phyloP scores from a whole-genome alignment of 805 yeast genomes.

The Priceomyces carsonii region DNA sequence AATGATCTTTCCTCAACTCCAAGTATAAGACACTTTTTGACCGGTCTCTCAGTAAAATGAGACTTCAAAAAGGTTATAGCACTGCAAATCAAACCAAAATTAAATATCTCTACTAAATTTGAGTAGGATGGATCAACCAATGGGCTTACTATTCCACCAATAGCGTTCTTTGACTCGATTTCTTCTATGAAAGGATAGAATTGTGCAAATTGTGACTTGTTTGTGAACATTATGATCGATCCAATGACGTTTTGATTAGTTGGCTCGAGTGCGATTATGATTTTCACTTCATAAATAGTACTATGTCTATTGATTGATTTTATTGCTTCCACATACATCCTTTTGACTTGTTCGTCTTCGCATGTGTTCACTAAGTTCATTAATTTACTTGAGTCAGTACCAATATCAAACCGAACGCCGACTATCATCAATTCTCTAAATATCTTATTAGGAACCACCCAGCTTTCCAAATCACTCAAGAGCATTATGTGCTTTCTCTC shows the following conservation, averaged over 20 bases:
- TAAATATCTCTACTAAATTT: constrained; percentile 54
- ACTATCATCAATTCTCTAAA: constrained; percentile 56
- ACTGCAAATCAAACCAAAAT: constrained; percentile 57
- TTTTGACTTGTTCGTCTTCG: constrained; percentile 20
- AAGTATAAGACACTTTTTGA: constrained; percentile 32
- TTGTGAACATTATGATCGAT: constrained; percentile 48
- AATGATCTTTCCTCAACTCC: constrained; percentile 36
- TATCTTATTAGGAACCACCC: constrained; percentile 57
- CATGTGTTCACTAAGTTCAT: constrained; percentile 37
- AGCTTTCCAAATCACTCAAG: constrained; percentile 40
- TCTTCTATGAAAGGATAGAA: constrained; percentile 55
- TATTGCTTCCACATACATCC: constrained; percentile 40
- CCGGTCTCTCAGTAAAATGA: constrained; percentile 25
- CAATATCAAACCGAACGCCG: constrained; percentile 58
- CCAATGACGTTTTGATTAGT: constrained; percentile 54
- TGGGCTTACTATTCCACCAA: constrained; percentile 56
- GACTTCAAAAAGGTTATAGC: constrained; percentile 49
- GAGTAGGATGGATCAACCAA: constrained; percentile 54
- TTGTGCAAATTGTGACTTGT: constrained; percentile 43
- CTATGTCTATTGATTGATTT: constrained; percentile 23
- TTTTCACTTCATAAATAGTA: constrained; percentile 38
- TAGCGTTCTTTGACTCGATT: constrained; percentile 16
- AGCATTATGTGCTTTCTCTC: constrained; percentile 37
- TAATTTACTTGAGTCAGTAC: constrained; percentile 44
- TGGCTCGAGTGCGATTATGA: constrained; percentile 56